Conservation (phyloP, 2,329 filamentous ascomycete genomes). For the Fusarium avenaceum region DNA sequence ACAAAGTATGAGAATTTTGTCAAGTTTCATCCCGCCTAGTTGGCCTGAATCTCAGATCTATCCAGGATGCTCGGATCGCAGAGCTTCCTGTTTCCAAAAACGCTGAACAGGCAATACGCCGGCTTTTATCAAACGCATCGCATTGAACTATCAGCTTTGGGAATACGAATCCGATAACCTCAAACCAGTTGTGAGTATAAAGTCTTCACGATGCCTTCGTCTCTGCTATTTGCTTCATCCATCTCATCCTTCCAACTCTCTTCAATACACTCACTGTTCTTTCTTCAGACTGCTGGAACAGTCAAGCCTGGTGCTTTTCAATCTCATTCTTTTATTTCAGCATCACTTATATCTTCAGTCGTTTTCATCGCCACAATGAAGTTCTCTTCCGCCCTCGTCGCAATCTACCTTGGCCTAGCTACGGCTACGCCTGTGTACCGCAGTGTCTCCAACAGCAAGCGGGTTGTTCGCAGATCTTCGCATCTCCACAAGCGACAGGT, state of each 20-base stretch:
- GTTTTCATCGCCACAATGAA: conserved; percentile 16
- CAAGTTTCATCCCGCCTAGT: accelerated
- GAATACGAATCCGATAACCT: background rate
- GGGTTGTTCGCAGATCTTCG: background rate
- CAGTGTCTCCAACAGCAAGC: background rate
- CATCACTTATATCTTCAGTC: background rate
- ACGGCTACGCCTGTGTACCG: conserved; percentile 19
- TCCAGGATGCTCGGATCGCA: conserved; percentile 7
- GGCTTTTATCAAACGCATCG: background rate
- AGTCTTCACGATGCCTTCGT: background rate
- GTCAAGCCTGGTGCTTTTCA: conserved; percentile 5
- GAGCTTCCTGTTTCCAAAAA: conserved; percentile 16
- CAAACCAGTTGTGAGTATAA: background rate
- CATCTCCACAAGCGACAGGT: conserved; percentile 18
- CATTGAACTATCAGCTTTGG: background rate
- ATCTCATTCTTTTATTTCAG: background rate
- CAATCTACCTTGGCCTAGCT: conserved; percentile 9
- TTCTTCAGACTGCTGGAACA: conserved; percentile 11
- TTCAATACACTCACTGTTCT: background rate
- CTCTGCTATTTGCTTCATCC: background rate
- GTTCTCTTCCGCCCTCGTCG: conserved; percentile 6
- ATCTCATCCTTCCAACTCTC: background rate
- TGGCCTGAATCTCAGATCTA: background rate
- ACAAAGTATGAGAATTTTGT: background rate
- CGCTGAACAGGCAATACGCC: background rate